A percentile compares a stretch with the other conserved stretches of the same genome.
Evolutionary conservation across 768 basidiomycete species (phyloP).

Genomic region (Lenzites betulinus): DNA sequence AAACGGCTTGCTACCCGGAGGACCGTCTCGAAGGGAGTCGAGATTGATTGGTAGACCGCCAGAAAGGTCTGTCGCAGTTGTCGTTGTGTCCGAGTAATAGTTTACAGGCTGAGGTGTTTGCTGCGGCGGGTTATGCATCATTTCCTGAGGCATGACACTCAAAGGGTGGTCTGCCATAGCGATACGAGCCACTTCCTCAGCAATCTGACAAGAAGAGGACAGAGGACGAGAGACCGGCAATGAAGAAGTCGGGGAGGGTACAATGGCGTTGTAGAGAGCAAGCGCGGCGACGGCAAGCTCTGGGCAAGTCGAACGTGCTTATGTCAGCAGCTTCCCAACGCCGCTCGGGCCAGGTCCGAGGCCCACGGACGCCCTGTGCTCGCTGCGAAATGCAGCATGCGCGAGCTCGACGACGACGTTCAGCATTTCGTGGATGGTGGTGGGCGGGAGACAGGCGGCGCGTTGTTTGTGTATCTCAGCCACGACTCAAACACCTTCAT

Average conservation of each 20-base stretch:
- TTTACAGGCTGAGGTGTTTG: slow-evolving; percentile 37
- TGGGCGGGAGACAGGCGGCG: slow-evolving; percentile 7
- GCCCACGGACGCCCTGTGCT: background rate
- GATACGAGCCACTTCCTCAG: slow-evolving; percentile 13
- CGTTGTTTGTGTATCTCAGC: slow-evolving; percentile 42
- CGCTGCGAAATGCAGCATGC: background rate
- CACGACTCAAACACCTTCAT: slow-evolving; percentile 58
- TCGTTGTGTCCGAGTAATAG: slow-evolving; percentile 64
- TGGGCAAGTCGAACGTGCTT: slow-evolving; percentile 28
- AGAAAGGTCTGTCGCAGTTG: slow-evolving; percentile 68
- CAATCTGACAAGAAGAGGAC: background rate
- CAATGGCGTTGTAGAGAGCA: slow-evolving; percentile 23
- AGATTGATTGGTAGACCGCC: slow-evolving; percentile 86
- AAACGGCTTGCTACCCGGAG: slow-evolving; percentile 87
- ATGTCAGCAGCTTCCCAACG: slow-evolving; percentile 32
- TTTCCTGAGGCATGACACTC: slow-evolving; percentile 62
- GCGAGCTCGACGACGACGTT: slow-evolving; percentile 9
- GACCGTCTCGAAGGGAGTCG: slow-evolving; percentile 83
- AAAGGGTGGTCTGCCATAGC: slow-evolving; percentile 47
- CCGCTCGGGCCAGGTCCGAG: slow-evolving; percentile 29
- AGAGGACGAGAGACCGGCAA: background rate
- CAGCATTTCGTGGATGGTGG: slow-evolving; percentile 11
- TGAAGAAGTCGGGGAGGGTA: slow-evolving; percentile 2
- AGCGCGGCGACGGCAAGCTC: slow-evolving; percentile 32
- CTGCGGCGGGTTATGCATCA: slow-evolving; percentile 45